These are phyloP conservation scores for Pseudocercospora cruenta DNA, from an alignment of 2,329 filamentous ascomycete genomes.

Conservation along the genomic window DNA sequence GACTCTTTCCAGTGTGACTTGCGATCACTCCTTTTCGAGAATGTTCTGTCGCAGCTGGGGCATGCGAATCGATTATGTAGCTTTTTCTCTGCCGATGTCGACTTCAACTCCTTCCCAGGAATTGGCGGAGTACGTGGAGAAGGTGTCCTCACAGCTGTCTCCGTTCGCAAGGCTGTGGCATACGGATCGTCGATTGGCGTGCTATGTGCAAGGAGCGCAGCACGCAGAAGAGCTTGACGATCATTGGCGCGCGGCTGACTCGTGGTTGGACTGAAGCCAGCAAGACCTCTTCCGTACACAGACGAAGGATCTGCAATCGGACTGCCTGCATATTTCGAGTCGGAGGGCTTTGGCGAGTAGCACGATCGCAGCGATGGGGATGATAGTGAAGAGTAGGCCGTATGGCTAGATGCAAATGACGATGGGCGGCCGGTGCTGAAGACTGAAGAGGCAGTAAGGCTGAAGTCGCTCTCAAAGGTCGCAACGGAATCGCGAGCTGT, in stretches of 20 bases:
- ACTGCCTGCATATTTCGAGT: background rate
- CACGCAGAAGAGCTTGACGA: background rate
- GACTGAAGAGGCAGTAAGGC: conserved; percentile 5
- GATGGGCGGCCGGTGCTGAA: conserved; percentile 11
- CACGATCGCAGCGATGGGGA: background rate
- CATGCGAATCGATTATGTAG: conserved; percentile 12
- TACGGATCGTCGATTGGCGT: background rate
- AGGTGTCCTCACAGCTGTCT: background rate
- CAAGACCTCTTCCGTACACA: background rate
- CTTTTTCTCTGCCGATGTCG: conserved; percentile 7
- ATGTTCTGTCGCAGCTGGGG: conserved; percentile 4
- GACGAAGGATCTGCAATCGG: background rate
- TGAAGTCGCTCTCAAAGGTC: conserved; percentile 15
- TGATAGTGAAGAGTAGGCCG: conserved; percentile 9
- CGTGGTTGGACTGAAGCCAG: background rate
- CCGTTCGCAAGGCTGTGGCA: background rate
- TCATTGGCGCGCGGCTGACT: background rate
- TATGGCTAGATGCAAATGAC: conserved; percentile 11
- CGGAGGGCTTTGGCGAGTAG: background rate
- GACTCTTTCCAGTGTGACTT: conserved; percentile 11
- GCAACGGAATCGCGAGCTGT: conserved; percentile 9
- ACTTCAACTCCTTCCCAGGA: background rate
- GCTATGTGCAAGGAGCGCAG: background rate
- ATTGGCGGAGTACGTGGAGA: background rate
- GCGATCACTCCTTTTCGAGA: conserved; percentile 13